Percentiles rank a stretch among this genome's conserved stretches.
These are phyloP conservation scores for Diaporthe citri DNA, from an alignment of 2,329 filamentous ascomycete species.

Conservation along the genomic window DNA sequence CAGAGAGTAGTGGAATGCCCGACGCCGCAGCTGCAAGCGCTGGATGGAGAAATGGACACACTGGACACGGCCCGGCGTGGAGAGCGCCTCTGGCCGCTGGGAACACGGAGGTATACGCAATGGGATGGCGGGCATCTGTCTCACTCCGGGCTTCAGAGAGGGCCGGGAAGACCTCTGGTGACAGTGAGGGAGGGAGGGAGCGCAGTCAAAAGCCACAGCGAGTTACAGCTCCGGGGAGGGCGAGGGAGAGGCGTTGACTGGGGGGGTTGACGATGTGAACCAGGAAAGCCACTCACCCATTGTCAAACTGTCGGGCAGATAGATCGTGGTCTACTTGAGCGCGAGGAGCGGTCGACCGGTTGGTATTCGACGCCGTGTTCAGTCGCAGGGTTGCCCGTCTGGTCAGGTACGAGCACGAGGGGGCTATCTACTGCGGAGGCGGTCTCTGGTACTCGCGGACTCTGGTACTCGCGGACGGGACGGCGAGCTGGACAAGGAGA, in stretches of 20 bases:
- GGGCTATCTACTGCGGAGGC: slow-evolving; percentile 28
- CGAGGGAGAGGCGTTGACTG: neutral
- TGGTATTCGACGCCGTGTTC: slow-evolving; percentile 5
- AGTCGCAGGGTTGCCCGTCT: slow-evolving; percentile 17
- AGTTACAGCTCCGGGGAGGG: slow-evolving; percentile 1
- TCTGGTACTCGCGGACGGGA: slow-evolving; percentile 8
- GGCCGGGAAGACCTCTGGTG: neutral
- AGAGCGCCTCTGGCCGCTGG: slow-evolving; percentile 1
- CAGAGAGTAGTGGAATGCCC: slow-evolving; percentile 27
- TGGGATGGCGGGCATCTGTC: slow-evolving; percentile 20
- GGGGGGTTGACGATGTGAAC: neutral
- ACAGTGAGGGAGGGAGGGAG: slow-evolving; percentile 6
- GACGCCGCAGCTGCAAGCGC: slow-evolving; percentile 32
- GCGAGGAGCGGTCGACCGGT: slow-evolving; percentile 5
- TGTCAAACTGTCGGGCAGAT: slow-evolving; percentile 30
- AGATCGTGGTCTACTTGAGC: slow-evolving; percentile 13
- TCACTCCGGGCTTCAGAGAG: slow-evolving; percentile 18
- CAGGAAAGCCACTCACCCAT: slow-evolving; percentile 37
- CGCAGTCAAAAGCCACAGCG: slow-evolving; percentile 7
- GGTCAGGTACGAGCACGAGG: slow-evolving; percentile 1
- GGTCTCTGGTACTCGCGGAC: slow-evolving; percentile 8
- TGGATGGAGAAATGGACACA: slow-evolving; percentile 30
- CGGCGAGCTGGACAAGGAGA: slow-evolving; percentile 16
- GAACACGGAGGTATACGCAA: slow-evolving; percentile 16
- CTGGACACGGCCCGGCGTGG: slow-evolving; percentile 22